Percentiles rank a stretch among this genome's conserved stretches.
phyloP scores from a whole-genome alignment of 331 rosid genomes.

The Quercus lobata region DNA sequence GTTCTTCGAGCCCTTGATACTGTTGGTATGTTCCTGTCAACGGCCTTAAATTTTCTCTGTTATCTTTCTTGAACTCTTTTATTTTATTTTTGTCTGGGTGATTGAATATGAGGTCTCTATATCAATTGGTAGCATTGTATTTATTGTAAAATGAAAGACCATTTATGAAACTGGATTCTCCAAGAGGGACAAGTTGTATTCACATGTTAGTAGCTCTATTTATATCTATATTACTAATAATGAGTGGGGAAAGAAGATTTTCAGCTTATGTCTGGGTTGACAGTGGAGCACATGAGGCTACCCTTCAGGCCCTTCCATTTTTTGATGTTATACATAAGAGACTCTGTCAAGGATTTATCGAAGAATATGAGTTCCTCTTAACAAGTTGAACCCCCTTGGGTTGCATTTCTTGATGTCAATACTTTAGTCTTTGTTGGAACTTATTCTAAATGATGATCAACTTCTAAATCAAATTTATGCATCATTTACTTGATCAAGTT shows the following conservation, averaged over 20 bases:
- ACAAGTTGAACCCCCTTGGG: background rate
- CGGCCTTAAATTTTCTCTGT: background rate
- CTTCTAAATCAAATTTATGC: background rate
- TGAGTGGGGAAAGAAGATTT: background rate
- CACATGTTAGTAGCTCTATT: background rate
- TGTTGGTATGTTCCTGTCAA: conserved; percentile 55
- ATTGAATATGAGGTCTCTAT: background rate
- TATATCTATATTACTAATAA: background rate
- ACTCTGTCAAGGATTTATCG: background rate
- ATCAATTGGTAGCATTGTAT: background rate
- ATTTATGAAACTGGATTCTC: background rate
- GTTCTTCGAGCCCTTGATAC: conserved; percentile 98
- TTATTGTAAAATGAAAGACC: background rate
- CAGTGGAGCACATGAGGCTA: background rate
- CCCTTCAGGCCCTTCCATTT: background rate
- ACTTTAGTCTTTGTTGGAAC: background rate
- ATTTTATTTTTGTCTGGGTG: background rate
- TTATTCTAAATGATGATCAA: background rate
- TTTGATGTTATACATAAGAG: background rate
- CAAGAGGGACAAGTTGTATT: background rate
- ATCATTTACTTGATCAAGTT: background rate
- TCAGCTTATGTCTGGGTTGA: background rate
- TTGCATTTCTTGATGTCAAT: background rate
- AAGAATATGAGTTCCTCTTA: background rate
- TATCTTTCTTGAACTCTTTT: background rate